These are phyloP conservation scores for Alloascoidea africana DNA, from an alignment of 805 yeast genomes.

Conservation along the genomic window DNA sequence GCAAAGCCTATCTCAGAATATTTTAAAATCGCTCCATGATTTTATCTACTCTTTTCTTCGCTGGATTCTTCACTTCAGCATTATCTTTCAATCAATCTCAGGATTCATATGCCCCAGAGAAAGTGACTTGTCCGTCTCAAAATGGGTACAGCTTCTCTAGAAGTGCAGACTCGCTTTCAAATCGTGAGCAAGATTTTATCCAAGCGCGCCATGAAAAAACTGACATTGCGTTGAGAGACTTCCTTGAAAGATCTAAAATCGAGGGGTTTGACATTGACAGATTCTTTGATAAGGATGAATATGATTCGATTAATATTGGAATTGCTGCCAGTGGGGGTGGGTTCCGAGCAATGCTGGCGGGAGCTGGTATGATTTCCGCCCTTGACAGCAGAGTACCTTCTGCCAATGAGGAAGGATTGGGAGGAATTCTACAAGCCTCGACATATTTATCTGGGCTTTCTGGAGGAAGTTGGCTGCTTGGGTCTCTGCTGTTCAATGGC, in stretches of 20 bases:
- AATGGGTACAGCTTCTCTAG: not conserved
- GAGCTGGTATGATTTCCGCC: slow-evolving; percentile 75
- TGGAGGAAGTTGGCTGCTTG: slow-evolving; percentile 75
- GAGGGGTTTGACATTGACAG: slow-evolving; percentile 29
- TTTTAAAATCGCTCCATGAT: too few species aligned
- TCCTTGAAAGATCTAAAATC: slow-evolving; percentile 28
- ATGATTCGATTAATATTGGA: slow-evolving; percentile 17
- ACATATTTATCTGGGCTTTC: slow-evolving; percentile 63
- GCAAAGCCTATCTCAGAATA: too few species aligned
- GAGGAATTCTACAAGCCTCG: slow-evolving; percentile 56
- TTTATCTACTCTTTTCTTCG: too few species aligned
- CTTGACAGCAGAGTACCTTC: slow-evolving; percentile 52
- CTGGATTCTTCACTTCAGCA: too few species aligned
- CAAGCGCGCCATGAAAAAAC: slow-evolving; percentile 9
- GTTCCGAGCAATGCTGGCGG: slow-evolving; percentile 70
- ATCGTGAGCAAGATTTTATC: not conserved
- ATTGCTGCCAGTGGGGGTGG: slow-evolving; percentile 79
- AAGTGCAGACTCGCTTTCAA: not conserved
- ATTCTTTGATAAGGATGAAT: slow-evolving; percentile 15
- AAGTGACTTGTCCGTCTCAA: not conserved
- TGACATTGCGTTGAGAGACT: slow-evolving; percentile 22
- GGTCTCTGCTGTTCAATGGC: slow-evolving; percentile 48
- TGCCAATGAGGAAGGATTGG: slow-evolving; percentile 39
- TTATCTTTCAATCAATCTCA: too few species aligned
- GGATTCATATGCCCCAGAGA: slow-evolving; percentile 1